A percentile compares a stretch with the other conserved stretches of the same genome.
Conservation (phyloP, 108 stramenopile genomes). For the Cyclostephanos tholiformis region DNA sequence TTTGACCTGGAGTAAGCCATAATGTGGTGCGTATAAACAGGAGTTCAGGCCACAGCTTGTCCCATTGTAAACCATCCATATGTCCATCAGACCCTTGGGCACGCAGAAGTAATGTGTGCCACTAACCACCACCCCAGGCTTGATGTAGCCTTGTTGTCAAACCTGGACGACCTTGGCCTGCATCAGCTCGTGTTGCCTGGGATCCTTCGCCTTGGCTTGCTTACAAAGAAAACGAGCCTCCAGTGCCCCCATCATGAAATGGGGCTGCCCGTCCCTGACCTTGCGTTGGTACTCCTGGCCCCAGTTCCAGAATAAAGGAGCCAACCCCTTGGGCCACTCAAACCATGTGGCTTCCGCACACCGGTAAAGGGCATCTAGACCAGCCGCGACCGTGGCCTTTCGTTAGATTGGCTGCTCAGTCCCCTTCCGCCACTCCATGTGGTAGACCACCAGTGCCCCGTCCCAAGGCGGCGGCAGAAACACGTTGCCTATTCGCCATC, state of each 20-base stretch:
- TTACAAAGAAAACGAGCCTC: background rate
- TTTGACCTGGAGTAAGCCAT: too few relatives aligned
- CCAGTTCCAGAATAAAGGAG: conserved; percentile 50
- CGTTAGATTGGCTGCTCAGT: background rate
- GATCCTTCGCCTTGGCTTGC: background rate
- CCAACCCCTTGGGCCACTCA: conserved; percentile 47
- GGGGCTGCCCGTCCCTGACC: conserved; percentile 32
- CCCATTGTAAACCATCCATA: too few relatives aligned
- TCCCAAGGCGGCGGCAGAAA: too few relatives aligned
- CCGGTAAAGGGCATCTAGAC: conserved; percentile 19
- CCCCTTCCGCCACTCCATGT: background rate
- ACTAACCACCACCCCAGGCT: too few relatives aligned
- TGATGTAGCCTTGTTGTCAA: too few relatives aligned
- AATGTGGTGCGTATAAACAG: too few relatives aligned
- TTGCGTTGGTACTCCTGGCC: conserved; percentile 1
- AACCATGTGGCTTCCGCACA: conserved; percentile 11
- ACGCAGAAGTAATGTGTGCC: too few relatives aligned
- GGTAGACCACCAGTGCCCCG: background rate
- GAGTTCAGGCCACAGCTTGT: too few relatives aligned
- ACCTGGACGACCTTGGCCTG: too few relatives aligned
- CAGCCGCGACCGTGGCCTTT: conserved; percentile 19
- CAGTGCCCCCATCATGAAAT: conserved; percentile 1
- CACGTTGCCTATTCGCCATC: background rate
- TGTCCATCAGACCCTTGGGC: too few relatives aligned
- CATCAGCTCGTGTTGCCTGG: too few relatives aligned